Evolutionary conservation across 2,329 filamentous ascomycete species (phyloP).

Genomic region (Trematosphaeria pertusa): DNA sequence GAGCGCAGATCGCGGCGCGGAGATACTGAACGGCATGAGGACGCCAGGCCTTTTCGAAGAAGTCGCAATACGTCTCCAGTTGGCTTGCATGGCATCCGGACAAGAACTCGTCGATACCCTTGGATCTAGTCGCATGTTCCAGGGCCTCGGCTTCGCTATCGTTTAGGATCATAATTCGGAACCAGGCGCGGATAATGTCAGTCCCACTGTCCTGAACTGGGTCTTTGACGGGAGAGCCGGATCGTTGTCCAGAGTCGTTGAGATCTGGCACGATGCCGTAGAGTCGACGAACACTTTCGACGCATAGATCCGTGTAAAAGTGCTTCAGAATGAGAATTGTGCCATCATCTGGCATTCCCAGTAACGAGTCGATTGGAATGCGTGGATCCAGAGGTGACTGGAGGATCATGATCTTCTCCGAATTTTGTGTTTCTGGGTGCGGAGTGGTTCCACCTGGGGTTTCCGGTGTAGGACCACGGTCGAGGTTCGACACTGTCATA

Average conservation of each 20-base stretch:
- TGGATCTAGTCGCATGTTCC: slow-evolving; percentile 30
- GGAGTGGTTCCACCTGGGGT: slow-evolving; percentile 20
- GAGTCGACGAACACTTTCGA: slow-evolving; percentile 25
- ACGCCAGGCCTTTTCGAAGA: slow-evolving; percentile 39
- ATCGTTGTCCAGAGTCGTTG: slow-evolving; percentile 12
- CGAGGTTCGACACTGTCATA: slow-evolving; percentile 27
- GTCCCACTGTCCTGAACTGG: slow-evolving; percentile 22
- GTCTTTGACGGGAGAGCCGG: slow-evolving; percentile 8
- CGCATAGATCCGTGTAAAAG: slow-evolving; percentile 34
- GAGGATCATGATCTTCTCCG: slow-evolving; percentile 30
- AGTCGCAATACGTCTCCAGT: slow-evolving; percentile 37
- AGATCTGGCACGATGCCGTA: slow-evolving; percentile 36
- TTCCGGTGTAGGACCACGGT: slow-evolving; percentile 22
- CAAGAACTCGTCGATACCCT: slow-evolving; percentile 32
- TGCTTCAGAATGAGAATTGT: slow-evolving; percentile 36
- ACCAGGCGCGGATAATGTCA: slow-evolving; percentile 36
- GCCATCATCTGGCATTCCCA: slow-evolving; percentile 31
- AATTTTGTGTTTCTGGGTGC: slow-evolving; percentile 15
- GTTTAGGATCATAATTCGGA: slow-evolving; percentile 39
- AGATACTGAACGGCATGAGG: slow-evolving; percentile 38
- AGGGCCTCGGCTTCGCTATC: slow-evolving; percentile 33
- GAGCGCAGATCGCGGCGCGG: slow-evolving; percentile 34
- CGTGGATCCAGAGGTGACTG: slow-evolving; percentile 29
- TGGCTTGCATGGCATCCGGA: slow-evolving; percentile 32
- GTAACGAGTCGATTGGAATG: slow-evolving; percentile 27